Evolutionary conservation across 176 grass and related monocot species (phyloP).

Genomic region (Triticum timopheevii): DNA sequence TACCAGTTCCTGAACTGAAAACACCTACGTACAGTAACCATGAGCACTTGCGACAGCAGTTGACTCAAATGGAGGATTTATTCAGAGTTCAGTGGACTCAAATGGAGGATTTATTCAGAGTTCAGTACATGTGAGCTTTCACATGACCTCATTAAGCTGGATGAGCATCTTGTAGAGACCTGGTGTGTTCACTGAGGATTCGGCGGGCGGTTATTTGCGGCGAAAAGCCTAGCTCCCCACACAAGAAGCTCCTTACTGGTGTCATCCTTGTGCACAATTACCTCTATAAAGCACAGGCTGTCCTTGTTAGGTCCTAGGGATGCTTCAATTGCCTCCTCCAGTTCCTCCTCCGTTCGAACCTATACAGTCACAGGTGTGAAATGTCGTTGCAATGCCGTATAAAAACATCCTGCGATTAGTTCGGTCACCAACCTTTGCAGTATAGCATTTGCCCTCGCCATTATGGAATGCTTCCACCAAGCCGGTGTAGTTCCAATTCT

Average conservation of each 20-base stretch:
- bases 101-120: slow-evolving; percentile 23
- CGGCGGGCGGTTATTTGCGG: slow-evolving; percentile 44
- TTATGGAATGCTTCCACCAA: slow-evolving; percentile 51
- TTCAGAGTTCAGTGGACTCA: slow-evolving; percentile 9
- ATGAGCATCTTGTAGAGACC: background rate
- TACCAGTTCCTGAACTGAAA: slow-evolving; percentile 11
- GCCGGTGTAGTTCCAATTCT: slow-evolving; percentile 62
- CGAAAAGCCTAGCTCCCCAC: slow-evolving; percentile 55
- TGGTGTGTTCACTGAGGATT: slow-evolving; percentile 43
- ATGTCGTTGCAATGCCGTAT: background rate
- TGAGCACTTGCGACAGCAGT: background rate
- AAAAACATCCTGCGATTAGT: background rate
- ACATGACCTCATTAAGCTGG: background rate
- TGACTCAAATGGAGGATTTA: slow-evolving; percentile 6
- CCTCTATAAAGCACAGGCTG: slow-evolving; percentile 58
- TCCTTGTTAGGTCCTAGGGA: slow-evolving; percentile 45
- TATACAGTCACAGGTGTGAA: background rate
- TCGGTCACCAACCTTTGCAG: slow-evolving; percentile 32
- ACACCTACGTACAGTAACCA: background rate
- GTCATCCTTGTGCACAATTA: slow-evolving; percentile 59
- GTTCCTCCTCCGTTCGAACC: slow-evolving; percentile 53
- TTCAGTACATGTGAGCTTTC: background rate
- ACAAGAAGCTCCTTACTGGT: slow-evolving; percentile 61
- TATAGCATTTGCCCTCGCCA: slow-evolving; percentile 53
- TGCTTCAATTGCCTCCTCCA: slow-evolving; percentile 28